A percentile compares a stretch with the other conserved stretches of the same genome.
Evolutionary conservation across 2,329 filamentous ascomycete genomes (phyloP).

Genomic region (Cladosporium sp.): DNA sequence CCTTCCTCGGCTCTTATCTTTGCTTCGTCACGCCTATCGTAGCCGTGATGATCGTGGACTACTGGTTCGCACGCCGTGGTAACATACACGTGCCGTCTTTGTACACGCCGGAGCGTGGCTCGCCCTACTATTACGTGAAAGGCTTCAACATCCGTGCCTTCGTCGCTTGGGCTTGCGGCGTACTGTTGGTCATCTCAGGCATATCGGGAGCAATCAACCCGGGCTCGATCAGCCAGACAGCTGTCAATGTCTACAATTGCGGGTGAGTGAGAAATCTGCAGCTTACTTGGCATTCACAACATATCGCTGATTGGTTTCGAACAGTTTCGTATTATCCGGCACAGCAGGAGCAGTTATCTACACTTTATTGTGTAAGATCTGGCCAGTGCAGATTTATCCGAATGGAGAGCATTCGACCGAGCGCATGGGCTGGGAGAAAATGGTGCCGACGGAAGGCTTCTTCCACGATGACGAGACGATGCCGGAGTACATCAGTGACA

Average conservation of each 20-base stretch:
- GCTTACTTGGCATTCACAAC: background rate
- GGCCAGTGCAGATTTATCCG: slow-evolving; percentile 27
- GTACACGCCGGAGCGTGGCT: slow-evolving; percentile 30
- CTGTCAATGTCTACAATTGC: slow-evolving; percentile 27
- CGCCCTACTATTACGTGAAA: slow-evolving; percentile 26
- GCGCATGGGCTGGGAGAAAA: slow-evolving; percentile 24
- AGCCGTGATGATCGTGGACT: slow-evolving; percentile 44
- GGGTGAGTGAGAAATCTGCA: background rate
- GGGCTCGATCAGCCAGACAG: slow-evolving; percentile 24
- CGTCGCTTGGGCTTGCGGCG: slow-evolving; percentile 25
- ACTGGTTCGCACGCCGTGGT: slow-evolving; percentile 41
- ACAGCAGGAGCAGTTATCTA: slow-evolving; percentile 22
- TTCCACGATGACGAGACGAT: slow-evolving; percentile 25
- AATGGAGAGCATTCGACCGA: slow-evolving; percentile 16
- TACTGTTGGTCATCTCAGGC: slow-evolving; percentile 27
- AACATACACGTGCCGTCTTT: slow-evolving; percentile 44
- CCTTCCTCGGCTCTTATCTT: slow-evolving; percentile 45
- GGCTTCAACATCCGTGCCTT: slow-evolving; percentile 28
- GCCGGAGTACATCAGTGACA: slow-evolving; percentile 23
- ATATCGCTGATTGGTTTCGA: background rate
- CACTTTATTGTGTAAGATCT: slow-evolving; percentile 22
- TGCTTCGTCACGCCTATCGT: slow-evolving; percentile 46
- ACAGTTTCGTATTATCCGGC: slow-evolving; percentile 24
- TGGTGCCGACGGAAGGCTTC: slow-evolving; percentile 28
- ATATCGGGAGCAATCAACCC: slow-evolving; percentile 24